Evolutionary conservation across 345 rosid genomes (phyloP).

Genomic region (Citrus sp.): DNA sequence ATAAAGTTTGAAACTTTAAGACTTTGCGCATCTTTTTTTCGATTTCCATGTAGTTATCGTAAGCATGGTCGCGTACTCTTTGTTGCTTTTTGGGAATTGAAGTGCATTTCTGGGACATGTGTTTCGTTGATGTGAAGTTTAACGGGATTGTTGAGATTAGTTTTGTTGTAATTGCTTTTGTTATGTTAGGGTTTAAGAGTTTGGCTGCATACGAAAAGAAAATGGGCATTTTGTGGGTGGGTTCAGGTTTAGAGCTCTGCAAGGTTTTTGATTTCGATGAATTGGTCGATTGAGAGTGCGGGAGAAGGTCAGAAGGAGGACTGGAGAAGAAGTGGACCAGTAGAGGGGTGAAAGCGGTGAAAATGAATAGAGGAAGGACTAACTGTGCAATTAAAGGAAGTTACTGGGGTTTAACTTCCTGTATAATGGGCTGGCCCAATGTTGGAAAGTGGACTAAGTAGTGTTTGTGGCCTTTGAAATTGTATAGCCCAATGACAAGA

Average conservation of each 20-base stretch:
- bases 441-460: too few species aligned
- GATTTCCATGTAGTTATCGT: slow-evolving; percentile 94
- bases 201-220: slow-evolving; percentile 13
- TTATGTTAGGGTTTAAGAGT: slow-evolving; percentile 10
- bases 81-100: slow-evolving; percentile 73
- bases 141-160: not conserved
- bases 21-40: slow-evolving; percentile 82
- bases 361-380: too few species aligned
- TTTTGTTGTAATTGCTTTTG: not conserved
- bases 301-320: not conserved
- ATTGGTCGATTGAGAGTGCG: not conserved
- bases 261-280: slow-evolving; percentile 3
- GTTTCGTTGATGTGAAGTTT: slow-evolving; percentile 19
- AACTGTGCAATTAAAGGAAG: too few species aligned
- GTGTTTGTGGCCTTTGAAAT: too few species aligned
- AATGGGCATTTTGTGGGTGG: slow-evolving; percentile 19
- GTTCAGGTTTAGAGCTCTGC: slow-evolving; percentile 23
- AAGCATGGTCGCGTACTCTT: slow-evolving; percentile 87
- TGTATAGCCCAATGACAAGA: too few species aligned
- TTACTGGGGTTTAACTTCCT: too few species aligned
- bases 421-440: too few species aligned
- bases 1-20: slow-evolving; percentile 65
- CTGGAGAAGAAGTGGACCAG: not conserved
- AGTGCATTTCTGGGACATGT: slow-evolving; percentile 65
- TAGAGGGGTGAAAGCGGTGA: too few species aligned